phyloP scores from a whole-genome alignment of 192 early-diverging fungal species.

The Coemansia asiatica region DNA sequence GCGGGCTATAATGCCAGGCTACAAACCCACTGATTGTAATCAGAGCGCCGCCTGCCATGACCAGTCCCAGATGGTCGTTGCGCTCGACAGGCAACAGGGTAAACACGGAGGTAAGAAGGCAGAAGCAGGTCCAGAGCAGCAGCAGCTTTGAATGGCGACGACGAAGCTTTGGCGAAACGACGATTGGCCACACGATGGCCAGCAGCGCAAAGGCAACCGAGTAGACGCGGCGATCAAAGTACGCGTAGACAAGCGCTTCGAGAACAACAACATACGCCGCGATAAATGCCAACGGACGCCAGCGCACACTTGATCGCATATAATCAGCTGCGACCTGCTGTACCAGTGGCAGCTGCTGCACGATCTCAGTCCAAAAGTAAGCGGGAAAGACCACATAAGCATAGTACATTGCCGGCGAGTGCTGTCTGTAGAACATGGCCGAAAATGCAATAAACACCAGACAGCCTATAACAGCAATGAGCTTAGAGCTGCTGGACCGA shows the following conservation, averaged over 20 bases:
- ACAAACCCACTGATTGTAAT: conserved; percentile 45
- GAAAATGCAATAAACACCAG: conserved; percentile 53
- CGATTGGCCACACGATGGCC: conserved; percentile 65
- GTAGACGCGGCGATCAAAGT: conserved; percentile 71
- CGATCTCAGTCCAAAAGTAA: conserved; percentile 76
- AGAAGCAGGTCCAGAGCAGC: conserved; percentile 64
- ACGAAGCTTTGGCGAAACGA: conserved; percentile 57
- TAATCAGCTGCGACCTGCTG: conserved; percentile 34
- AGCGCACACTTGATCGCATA: conserved; percentile 19
- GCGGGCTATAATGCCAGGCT: conserved; percentile 41
- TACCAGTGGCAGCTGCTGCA: conserved; percentile 41
- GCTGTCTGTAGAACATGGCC: conserved; percentile 68
- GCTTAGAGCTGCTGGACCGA: conserved; percentile 16
- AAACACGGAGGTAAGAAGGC: conserved; percentile 77
- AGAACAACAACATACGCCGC: conserved; percentile 65
- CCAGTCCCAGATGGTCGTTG: conserved; percentile 68
- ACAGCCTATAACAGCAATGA: conserved; percentile 43
- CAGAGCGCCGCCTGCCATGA: conserved; percentile 50
- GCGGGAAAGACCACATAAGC: conserved; percentile 82
- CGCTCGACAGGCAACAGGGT: conserved; percentile 87
- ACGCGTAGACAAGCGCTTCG: conserved; percentile 84
- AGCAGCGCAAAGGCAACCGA: conserved; percentile 61
- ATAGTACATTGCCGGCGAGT: conserved; percentile 85
- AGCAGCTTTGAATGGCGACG: conserved; percentile 57
- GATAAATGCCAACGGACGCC: conserved; percentile 44